Conservation (phyloP, 2,329 filamentous ascomycete genomes). For the Epichloe sp. region DNA sequence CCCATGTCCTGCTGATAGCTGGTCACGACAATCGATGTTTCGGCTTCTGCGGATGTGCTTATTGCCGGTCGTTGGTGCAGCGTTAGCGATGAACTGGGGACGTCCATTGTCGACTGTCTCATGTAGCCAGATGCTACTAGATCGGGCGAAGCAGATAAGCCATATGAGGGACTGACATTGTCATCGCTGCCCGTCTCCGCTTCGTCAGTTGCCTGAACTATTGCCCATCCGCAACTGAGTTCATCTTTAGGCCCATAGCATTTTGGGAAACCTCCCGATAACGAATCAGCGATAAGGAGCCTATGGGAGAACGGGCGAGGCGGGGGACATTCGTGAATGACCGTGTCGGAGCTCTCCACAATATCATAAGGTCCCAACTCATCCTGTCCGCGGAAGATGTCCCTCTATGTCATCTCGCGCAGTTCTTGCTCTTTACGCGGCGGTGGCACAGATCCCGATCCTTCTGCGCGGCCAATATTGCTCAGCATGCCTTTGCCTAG, state of each 20-base stretch:
- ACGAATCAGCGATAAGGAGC: not conserved
- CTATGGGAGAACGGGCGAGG: constrained; percentile 1
- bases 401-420: constrained; percentile 32
- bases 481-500: constrained; percentile 34
- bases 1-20: not conserved
- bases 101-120: not conserved
- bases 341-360: constrained; percentile 17
- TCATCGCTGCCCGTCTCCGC: not conserved
- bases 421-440: constrained; percentile 28
- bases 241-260: constrained; percentile 1
- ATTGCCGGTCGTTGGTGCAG: not conserved
- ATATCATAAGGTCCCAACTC: constrained; percentile 20
- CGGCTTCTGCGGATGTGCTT: not conserved
- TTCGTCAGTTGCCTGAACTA: constrained; percentile 3
- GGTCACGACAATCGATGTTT: not conserved
- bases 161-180: not conserved
- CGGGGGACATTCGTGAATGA: constrained; percentile 1
- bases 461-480: constrained; percentile 17
- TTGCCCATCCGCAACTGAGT: constrained; percentile 6
- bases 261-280: not conserved
- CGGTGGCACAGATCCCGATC: constrained; percentile 11
- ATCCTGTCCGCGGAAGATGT: constrained; percentile 21
- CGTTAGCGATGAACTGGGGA: not conserved
- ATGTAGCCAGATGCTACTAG: not conserved
- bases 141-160: not conserved